Base-by-base conservation (phyloP, 768 basidiomycete species). In the Hygrophorus russula region DNA sequence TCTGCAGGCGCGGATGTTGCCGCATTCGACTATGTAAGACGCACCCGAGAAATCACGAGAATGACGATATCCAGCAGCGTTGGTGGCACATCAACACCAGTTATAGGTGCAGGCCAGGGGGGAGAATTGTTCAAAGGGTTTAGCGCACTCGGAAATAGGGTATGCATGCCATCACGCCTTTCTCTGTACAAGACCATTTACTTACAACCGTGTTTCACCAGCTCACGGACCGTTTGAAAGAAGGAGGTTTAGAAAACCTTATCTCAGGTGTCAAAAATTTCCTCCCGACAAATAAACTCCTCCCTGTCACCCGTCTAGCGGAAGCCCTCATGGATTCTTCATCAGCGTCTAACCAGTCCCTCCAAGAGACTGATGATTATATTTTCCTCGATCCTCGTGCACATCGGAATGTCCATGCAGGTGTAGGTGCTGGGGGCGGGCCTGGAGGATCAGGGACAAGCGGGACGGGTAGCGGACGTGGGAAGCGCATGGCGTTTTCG, bases 241-340 rank as follows among this genome's bases (percentile, higher is more conserved):
- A 96, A 56, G 88, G 92, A 29, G 91, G 91, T n/a, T 71, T 98
- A 27, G 93, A 98, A 59, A 94, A 94, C 59, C 70, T 99, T 12
- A 88, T 99, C 49, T 93, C 92, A 0, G 94, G 93, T 31, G 96
- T 99, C 54, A 96, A 94, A 60, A 97, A 96, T 64, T 92, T 99
- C 70, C 64, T 99, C 13, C 96, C 96, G 0, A 83, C 89, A 2
- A 89, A 91, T 58, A 94, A 99, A 62, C 75, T 96, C 31, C 74
- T 96, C 39, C 83, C 90, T 9, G 79, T 94, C 36, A 97, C 96
- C 0, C 81, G 96, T 9, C 70, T 99, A 27, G 82, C 87, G 1
- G 96, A 98, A 56, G 94, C 96, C 15, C 70, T 99, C 20, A 98
- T 98, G 93, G 96, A 99, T 58, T 93, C 96, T 0, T 82, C 92